phyloP scores from a whole-genome alignment of 139 green algal species.

The Choricystis sp. region DNA sequence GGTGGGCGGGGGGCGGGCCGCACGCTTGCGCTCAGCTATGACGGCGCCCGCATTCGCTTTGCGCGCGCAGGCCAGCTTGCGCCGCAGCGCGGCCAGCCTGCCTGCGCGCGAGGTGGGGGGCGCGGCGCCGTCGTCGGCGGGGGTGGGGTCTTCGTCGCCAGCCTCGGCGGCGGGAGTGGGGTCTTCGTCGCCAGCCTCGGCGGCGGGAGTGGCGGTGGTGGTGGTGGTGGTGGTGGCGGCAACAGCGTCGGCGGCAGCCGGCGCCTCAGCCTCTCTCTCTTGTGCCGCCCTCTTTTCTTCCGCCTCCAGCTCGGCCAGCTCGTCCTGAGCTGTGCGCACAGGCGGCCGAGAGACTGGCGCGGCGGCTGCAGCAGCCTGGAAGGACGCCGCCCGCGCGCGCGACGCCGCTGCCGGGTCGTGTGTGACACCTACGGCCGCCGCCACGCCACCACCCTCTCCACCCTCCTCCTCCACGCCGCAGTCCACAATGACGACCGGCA shows the following conservation, averaged over 20 bases:
- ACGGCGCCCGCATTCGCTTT: slow-evolving; percentile 82
- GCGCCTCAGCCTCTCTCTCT: neutral
- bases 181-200: neutral
- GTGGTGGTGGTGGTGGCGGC: neutral
- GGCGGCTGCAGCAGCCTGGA: neutral
- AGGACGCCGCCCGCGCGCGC: too few species aligned
- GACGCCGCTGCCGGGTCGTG: neutral
- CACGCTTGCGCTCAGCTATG: slow-evolving; percentile 55
- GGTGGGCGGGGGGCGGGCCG: neutral
- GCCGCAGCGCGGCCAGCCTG: slow-evolving; percentile 61
- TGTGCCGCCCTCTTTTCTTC: neutral
- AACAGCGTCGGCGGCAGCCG: neutral
- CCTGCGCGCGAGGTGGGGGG: too few species aligned
- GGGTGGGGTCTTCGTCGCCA: neutral
- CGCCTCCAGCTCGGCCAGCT: slow-evolving; percentile 21
- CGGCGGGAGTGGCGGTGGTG: neutral
- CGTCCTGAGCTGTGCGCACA: slow-evolving; percentile 27
- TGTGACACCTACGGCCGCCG: neutral
- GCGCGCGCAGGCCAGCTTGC: slow-evolving; percentile 33
- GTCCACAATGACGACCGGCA: neutral
- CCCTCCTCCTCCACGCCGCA: neutral
- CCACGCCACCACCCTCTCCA: neutral
- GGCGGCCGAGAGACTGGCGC: slow-evolving; percentile 1
- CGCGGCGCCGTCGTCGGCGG: too few species aligned
- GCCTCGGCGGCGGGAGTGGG: neutral